These are phyloP conservation scores for Kazachstania bromeliacearum DNA, from an alignment of 805 yeast genomes.

Conservation along the genomic window DNA sequence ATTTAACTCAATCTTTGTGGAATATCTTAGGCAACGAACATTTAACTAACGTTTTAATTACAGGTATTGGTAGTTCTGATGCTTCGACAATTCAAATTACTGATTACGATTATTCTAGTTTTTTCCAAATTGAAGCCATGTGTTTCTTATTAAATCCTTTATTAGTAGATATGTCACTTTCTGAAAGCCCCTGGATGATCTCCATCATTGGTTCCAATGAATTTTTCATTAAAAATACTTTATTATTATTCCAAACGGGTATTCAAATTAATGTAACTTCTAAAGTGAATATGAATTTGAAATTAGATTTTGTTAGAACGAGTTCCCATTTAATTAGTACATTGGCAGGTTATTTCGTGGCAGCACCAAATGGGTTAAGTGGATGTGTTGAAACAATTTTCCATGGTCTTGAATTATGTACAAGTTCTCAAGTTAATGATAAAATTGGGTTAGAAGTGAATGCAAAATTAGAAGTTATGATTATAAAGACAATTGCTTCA, in stretches of 20 bases:
- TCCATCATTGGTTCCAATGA: slow-evolving; percentile 17
- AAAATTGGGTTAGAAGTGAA: slow-evolving; percentile 10
- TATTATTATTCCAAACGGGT: slow-evolving; percentile 22
- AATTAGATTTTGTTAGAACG: slow-evolving; percentile 24
- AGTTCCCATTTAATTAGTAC: slow-evolving; percentile 22
- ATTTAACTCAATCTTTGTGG: slow-evolving; percentile 63
- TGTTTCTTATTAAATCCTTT: slow-evolving; percentile 21
- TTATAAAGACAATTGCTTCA: slow-evolving; percentile 21
- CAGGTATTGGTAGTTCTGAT: slow-evolving; percentile 18
- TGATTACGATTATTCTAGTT: slow-evolving; percentile 6
- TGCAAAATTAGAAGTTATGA: slow-evolving; percentile 23
- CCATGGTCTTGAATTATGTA: slow-evolving; percentile 22
- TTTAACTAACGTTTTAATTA: slow-evolving; percentile 24
- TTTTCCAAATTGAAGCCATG: slow-evolving; percentile 28
- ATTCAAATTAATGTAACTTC: slow-evolving; percentile 11
- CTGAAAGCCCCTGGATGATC: slow-evolving; percentile 25
- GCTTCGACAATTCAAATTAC: slow-evolving; percentile 3
- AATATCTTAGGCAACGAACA: slow-evolving; percentile 46
- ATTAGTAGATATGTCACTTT: slow-evolving; percentile 20
- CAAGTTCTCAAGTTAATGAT: slow-evolving; percentile 2
- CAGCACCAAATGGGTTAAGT: slow-evolving; percentile 15
- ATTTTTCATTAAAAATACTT: slow-evolving; percentile 17
- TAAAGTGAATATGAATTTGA: slow-evolving; percentile 10
- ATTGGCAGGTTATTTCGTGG: slow-evolving; percentile 23
- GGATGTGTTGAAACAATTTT: slow-evolving; percentile 21